phyloP scores from a whole-genome alignment of 805 yeast species.

The Brettanomyces nanus region DNA sequence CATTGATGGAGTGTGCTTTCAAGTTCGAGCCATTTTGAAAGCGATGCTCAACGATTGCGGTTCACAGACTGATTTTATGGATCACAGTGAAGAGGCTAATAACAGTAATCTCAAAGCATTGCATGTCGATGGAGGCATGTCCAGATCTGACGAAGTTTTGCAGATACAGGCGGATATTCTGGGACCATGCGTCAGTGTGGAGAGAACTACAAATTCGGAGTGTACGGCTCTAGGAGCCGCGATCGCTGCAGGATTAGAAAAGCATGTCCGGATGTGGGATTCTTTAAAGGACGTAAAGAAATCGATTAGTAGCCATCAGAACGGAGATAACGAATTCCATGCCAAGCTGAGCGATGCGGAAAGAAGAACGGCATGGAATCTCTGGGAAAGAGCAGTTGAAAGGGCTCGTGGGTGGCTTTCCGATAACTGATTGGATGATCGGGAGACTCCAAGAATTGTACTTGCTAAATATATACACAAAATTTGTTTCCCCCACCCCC shows the following conservation, averaged over 20 bases:
- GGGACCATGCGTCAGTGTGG: constrained; percentile 79
- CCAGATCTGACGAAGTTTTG: constrained; percentile 83
- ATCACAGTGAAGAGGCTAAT: constrained; percentile 33
- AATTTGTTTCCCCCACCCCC: no score
- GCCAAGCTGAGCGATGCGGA: constrained; percentile 43
- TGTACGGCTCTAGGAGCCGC: constrained; percentile 97
- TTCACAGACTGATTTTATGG: constrained; percentile 48
- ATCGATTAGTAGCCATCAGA: constrained; percentile 21
- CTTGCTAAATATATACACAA: no score
- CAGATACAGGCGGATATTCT: constrained; percentile 89
- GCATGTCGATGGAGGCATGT: constrained; percentile 94
- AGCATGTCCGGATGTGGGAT: constrained; percentile 62
- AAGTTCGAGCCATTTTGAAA: constrained; percentile 80
- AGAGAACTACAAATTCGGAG: constrained; percentile 75
- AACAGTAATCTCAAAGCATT: constrained; percentile 32
- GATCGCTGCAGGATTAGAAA: constrained; percentile 80
- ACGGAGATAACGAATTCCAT: constrained; percentile 10
- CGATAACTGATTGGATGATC: not conserved
- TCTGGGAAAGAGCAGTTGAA: constrained; percentile 82
- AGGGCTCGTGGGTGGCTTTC: constrained; percentile 70
- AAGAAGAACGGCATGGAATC: constrained; percentile 54
- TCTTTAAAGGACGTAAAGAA: constrained; percentile 59
- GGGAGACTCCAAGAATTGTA: no score
- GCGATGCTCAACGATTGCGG: constrained; percentile 81
- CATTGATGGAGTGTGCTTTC: constrained; percentile 90